Base-by-base conservation (phyloP, 768 basidiomycete genomes). In the Sistotremastrum suecicum region DNA sequence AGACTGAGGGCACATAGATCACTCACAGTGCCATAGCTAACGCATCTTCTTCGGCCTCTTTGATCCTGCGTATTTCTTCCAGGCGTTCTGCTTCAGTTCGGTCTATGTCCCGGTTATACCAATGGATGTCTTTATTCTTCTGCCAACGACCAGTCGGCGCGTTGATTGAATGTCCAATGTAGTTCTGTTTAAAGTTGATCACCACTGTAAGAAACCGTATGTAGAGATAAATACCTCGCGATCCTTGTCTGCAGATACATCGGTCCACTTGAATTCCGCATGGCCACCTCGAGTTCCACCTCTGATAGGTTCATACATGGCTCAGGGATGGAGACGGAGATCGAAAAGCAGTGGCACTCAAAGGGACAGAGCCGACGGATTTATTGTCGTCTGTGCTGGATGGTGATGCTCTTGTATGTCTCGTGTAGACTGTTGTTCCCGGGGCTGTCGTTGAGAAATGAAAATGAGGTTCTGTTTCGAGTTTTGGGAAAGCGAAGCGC, bases 71-170 rank as follows among this genome's bases (percentile, higher is more conserved):
- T 33, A 95, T 80, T 65, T 97, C 92, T 50, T 82, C 88, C 0
- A 44, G 54, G 45, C 75, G 67, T 50, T 77, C 76, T 7, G 60
- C 59, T 9, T 75, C 74, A 3, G 53, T 54, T 9, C 55, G 51
- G 1, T 58, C 55, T 34, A 50, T 30, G 4, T 90, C 87, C 31
- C 91, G 78, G 54, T 67, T 75, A 58, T 94, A 98, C 92, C 92
- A 98, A 56, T 94, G 91, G 10, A 98, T 66, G 56, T 98, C 92
- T 60, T 92, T 90, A 67, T 90, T 89, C 65, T 92, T 92, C 65
- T 95, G 92, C 92, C 92, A 98, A 41, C 92, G 71, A 1, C 92
- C 92, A 1, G 87, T 87, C 0, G 92, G 92, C 2, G 92, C 92
- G 57, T 92, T 92, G 65, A 95, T 76, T 44, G 86, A 86, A 59